phyloP scores from a whole-genome alignment of 208 protist species.

The Crithidia brevicula region DNA sequence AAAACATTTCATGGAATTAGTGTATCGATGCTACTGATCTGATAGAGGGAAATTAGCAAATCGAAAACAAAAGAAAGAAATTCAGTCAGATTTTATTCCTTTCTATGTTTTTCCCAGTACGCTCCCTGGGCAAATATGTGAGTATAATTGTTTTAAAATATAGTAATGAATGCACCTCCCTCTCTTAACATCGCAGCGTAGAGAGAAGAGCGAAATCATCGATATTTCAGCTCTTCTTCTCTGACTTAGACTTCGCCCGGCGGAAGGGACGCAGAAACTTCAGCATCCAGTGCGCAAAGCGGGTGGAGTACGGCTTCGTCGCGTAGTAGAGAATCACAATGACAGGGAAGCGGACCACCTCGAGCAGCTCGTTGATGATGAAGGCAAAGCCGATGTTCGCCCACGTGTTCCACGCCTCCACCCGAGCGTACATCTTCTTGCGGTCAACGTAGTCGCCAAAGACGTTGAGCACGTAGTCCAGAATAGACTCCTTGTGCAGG shows the following conservation, averaged over 20 bases:
- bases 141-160: no score
- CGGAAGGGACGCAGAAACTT: constrained; percentile 1
- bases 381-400: constrained; percentile 64
- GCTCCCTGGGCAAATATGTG: no score
- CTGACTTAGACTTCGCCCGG: not conserved
- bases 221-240: not conserved
- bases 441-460: constrained; percentile 46
- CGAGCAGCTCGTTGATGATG: constrained; percentile 60
- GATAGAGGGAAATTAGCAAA: no score
- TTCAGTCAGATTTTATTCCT: not conserved
- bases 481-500: constrained; percentile 53
- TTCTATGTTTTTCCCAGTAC: not conserved
- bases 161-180: no score
- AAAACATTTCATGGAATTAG: no score
- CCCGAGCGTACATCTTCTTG: constrained; percentile 42
- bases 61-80: no score
- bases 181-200: not conserved
- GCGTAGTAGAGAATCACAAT: constrained; percentile 52
- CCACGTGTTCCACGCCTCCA: constrained; percentile 61
- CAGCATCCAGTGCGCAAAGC: constrained; percentile 15
- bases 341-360: constrained; percentile 53
- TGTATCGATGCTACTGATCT: no score
- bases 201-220: not conserved
- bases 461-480: constrained; percentile 50
- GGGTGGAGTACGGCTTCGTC: constrained; percentile 23